Percentiles rank a stretch among this genome's conserved stretches.
Evolutionary conservation across 148 eudicot genomes (phyloP).

Genomic region (Rhododendron vialii): DNA sequence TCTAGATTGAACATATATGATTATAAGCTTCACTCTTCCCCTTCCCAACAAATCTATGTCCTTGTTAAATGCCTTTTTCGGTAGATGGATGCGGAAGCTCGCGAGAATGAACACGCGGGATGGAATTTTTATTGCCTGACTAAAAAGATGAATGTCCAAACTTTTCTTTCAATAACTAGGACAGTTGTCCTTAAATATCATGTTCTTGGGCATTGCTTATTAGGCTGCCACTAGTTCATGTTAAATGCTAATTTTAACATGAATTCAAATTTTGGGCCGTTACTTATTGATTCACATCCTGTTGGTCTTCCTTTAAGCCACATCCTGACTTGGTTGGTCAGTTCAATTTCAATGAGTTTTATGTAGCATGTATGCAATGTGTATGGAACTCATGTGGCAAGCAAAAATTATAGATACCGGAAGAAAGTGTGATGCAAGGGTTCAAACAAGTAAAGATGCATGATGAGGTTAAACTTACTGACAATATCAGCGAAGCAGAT

Average conservation of each 20-base stretch:
- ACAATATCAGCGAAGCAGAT: constrained; percentile 88
- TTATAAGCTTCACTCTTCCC: background rate
- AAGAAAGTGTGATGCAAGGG: constrained; percentile 74
- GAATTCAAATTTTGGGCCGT: background rate
- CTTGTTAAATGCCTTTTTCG: background rate
- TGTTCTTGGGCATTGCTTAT: background rate
- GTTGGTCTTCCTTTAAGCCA: background rate
- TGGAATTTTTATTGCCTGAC: background rate
- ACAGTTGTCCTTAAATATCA: background rate
- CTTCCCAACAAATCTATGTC: background rate
- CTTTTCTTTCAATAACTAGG: background rate
- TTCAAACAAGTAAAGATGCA: constrained; percentile 64
- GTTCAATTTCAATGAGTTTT: background rate
- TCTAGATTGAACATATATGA: background rate
- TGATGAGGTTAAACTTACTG: constrained; percentile 60
- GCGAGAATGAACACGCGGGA: background rate
- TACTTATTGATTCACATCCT: background rate
- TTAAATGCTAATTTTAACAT: background rate
- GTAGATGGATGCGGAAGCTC: background rate
- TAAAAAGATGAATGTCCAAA: background rate
- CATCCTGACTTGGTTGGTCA: background rate
- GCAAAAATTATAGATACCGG: constrained; percentile 61
- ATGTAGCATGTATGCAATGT: constrained; percentile 2
- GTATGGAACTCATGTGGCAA: constrained; percentile 22
- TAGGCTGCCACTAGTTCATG: background rate